Conservation (phyloP, 352 stramenopile species). For the Phytopythium ostracodes region DNA sequence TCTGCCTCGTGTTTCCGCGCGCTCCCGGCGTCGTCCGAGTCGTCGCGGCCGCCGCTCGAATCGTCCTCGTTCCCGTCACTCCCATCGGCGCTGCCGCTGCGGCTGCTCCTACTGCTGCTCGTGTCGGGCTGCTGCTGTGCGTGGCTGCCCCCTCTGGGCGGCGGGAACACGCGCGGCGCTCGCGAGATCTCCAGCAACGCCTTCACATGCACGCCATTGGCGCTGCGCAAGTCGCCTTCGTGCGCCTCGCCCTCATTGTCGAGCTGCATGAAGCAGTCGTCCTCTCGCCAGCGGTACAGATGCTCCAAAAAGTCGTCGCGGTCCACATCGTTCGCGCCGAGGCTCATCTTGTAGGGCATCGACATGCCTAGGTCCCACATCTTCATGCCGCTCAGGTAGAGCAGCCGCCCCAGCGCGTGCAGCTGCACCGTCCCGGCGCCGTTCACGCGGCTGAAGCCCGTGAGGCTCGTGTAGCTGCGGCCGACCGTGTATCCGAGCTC, state of each 20-base stretch:
- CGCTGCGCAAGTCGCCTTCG: slow-evolving; percentile 22
- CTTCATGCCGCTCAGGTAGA: slow-evolving; percentile 72
- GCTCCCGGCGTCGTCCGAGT: neutral
- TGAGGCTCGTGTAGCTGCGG: slow-evolving; percentile 89
- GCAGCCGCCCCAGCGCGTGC: slow-evolving; percentile 65
- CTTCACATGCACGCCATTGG: slow-evolving; percentile 42
- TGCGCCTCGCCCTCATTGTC: slow-evolving; percentile 22
- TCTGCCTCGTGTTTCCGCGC: neutral
- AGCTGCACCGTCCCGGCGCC: slow-evolving; percentile 85
- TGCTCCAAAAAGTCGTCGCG: slow-evolving; percentile 69
- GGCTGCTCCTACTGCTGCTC: neutral
- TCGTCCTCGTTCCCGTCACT: slow-evolving; percentile 1
- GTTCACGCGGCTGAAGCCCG: slow-evolving; percentile 67
- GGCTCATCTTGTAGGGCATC: slow-evolving; percentile 86
- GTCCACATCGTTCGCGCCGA: slow-evolving; percentile 67
- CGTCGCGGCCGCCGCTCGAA: neutral
- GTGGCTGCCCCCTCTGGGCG: slow-evolving; percentile 17
- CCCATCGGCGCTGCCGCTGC: slow-evolving; percentile 4
- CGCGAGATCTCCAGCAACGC: slow-evolving; percentile 49
- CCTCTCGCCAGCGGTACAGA: slow-evolving; percentile 55
- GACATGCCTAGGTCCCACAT: slow-evolving; percentile 89
- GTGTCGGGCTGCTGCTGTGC: neutral
- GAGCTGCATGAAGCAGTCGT: slow-evolving; percentile 48
- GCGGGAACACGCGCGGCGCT: slow-evolving; percentile 9
- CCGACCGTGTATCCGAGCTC: slow-evolving; percentile 93